Evolutionary conservation across 768 basidiomycete species (phyloP).

Genomic region (Melanogaster broomeanus): DNA sequence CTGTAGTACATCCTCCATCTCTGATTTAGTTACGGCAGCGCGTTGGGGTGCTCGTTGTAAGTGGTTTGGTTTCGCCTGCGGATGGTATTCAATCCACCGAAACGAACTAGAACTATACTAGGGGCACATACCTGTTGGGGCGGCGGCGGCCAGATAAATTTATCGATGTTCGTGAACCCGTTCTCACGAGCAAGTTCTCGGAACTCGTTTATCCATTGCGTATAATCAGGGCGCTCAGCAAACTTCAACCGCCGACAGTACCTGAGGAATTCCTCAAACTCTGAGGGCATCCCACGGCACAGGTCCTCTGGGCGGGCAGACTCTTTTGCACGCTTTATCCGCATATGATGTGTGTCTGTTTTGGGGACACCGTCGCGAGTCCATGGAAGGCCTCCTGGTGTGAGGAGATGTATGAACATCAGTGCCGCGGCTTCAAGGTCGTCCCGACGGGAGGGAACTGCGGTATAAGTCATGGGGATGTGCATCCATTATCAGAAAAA

Average conservation of each 20-base stretch:
- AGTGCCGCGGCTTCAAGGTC: conserved; percentile 77
- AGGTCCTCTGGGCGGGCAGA: conserved; percentile 62
- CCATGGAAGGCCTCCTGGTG: conserved; percentile 74
- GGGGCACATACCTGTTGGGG: conserved; percentile 30
- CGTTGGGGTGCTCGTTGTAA: conserved; percentile 14
- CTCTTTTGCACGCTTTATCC: conserved; percentile 65
- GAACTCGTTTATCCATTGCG: conserved; percentile 65
- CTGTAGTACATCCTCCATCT: conserved; percentile 57
- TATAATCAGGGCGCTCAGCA: conserved; percentile 69
- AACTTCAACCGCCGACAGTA: conserved; percentile 73
- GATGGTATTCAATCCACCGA: conserved; percentile 1
- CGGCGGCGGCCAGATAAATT: conserved; percentile 77
- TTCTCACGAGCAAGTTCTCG: conserved; percentile 56
- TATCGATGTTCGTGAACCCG: conserved; percentile 58
- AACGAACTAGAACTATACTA: not conserved
- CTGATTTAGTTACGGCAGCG: conserved; percentile 34
- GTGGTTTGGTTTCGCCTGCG: conserved; percentile 36
- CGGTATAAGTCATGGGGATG: conserved; percentile 20
- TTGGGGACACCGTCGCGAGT: conserved; percentile 81
- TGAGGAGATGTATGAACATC: conserved; percentile 81
- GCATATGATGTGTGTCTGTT: conserved; percentile 60
- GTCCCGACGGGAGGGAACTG: conserved; percentile 78
- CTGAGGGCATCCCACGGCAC: conserved; percentile 65
- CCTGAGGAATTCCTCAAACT: conserved; percentile 75
- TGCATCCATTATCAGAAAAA: conserved; percentile 11